A percentile compares a stretch with the other conserved stretches of the same genome.
These are phyloP conservation scores for Candida alai DNA, from an alignment of 805 yeast genomes.

Conservation along the genomic window DNA sequence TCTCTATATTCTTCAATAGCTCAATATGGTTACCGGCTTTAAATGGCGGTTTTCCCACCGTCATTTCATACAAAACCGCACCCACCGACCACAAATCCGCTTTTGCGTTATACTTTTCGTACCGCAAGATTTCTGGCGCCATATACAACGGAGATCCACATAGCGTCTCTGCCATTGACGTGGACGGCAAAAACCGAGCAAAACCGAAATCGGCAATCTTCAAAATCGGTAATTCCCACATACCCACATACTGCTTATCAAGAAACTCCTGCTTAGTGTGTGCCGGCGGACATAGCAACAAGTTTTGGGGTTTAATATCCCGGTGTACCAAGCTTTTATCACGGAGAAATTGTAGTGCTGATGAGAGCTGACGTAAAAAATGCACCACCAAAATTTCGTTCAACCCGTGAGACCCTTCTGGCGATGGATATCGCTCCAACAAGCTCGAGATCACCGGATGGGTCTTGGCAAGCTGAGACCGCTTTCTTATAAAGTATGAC, in stretches of 20 bases:
- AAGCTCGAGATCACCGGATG: constrained; percentile 78
- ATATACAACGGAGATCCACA: constrained; percentile 97
- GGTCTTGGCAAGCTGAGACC: constrained; percentile 64
- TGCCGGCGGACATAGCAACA: constrained; percentile 77
- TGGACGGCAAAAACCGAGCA: constrained; percentile 89
- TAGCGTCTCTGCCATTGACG: constrained; percentile 92
- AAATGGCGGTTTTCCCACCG: constrained; percentile 95
- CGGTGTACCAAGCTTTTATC: constrained; percentile 85
- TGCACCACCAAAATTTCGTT: constrained; percentile 76
- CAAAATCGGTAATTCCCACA: constrained; percentile 84
- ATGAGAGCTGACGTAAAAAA: constrained; percentile 80
- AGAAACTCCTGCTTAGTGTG: constrained; percentile 60
- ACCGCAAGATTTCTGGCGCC: constrained; percentile 96
- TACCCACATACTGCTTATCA: constrained; percentile 61
- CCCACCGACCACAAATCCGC: constrained; percentile 99
- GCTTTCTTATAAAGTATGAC: constrained; percentile 76
- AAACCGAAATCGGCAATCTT: constrained; percentile 98
- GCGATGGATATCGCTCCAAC: constrained; percentile 79
- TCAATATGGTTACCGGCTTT: constrained; percentile 92
- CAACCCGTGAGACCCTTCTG: constrained; percentile 72
- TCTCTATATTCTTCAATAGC: constrained; percentile 79
- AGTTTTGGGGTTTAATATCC: constrained; percentile 92
- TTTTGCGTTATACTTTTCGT: constrained; percentile 94
- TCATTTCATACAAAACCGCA: constrained; percentile 92
- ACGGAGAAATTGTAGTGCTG: constrained; percentile 80